These are phyloP conservation scores for Chrysosporium keratinophilum DNA, from an alignment of 2,329 filamentous ascomycete species.

Conservation along the genomic window DNA sequence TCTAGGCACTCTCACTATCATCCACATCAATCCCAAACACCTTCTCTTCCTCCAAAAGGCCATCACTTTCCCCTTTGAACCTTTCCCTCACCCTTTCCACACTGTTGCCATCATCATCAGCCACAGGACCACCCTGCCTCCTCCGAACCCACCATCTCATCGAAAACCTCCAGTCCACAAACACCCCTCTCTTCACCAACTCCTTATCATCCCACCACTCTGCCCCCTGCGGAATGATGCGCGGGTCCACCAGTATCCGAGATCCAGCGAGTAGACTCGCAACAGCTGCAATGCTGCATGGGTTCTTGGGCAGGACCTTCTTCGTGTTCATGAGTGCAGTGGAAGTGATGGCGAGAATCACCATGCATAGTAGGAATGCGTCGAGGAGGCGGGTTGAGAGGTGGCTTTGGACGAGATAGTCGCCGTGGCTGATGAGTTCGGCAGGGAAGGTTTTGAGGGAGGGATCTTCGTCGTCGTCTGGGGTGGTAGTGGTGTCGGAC, in stretches of 20 bases:
- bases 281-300: constrained; percentile 22
- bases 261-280: constrained; percentile 21
- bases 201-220: constrained; percentile 18
- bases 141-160: constrained; percentile 15
- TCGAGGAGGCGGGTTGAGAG: constrained; percentile 19
- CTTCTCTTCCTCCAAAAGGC: constrained; percentile 10
- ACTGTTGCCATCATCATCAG: constrained; percentile 1
- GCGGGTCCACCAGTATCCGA: constrained; percentile 10
- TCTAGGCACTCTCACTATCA: constrained; percentile 7
- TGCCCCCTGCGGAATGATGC: constrained; percentile 15
- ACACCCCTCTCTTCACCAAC: constrained; percentile 11
- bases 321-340: constrained; percentile 15
- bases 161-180: constrained; percentile 9
- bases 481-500: constrained; percentile 4
- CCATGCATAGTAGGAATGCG: constrained; percentile 18
- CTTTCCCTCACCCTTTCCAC: constrained; percentile 1
- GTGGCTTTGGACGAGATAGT: constrained; percentile 18
- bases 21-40: constrained; percentile 9
- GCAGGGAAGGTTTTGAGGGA: constrained; percentile 6
- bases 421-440: constrained; percentile 10
- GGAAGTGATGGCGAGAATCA: constrained; percentile 16
- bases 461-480: background rate
- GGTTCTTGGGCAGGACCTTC: constrained; percentile 21
- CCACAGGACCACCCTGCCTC: background rate
- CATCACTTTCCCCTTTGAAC: constrained; percentile 6